A percentile compares a stretch with the other conserved stretches of the same genome.
Conservation (phyloP, 257 asterid genomes). For the Gardenia jasminoides region DNA sequence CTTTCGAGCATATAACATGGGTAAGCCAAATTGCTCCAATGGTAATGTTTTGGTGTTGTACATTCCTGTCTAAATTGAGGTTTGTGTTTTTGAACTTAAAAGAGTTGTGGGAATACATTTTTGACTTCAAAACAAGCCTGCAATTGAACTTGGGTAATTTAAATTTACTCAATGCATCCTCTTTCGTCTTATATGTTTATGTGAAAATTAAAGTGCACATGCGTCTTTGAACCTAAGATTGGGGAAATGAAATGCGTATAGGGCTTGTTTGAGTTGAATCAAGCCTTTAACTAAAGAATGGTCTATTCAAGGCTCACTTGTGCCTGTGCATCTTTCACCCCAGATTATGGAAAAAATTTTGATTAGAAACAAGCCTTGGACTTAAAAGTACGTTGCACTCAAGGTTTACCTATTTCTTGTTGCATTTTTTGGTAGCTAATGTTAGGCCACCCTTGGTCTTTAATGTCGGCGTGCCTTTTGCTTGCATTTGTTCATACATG, state of each 20-base stretch:
- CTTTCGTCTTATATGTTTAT: neutral
- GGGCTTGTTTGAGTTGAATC: neutral
- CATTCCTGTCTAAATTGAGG: neutral
- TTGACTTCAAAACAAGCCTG: neutral
- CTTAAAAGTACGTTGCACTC: neutral
- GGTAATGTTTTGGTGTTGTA: neutral
- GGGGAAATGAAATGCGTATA: neutral
- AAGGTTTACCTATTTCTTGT: neutral
- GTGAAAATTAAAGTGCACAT: neutral
- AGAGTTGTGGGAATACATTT: neutral
- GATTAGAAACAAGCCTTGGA: neutral
- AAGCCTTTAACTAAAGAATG: neutral
- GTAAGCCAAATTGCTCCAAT: conserved; percentile 32
- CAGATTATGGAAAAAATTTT: neutral
- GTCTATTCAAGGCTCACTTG: neutral
- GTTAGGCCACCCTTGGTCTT: neutral
- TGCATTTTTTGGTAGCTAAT: neutral
- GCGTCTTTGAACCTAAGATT: neutral
- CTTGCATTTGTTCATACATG: neutral
- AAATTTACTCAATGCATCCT: neutral
- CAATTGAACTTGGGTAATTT: conserved; percentile 64
- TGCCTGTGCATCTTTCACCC: neutral
- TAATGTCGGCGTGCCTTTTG: neutral
- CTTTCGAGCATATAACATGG: conserved; percentile 93
- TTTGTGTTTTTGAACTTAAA: neutral